A percentile compares a stretch with the other conserved stretches of the same genome.
Conservation (phyloP, 192 early-diverging fungal genomes). For the Piromyces finnis region DNA sequence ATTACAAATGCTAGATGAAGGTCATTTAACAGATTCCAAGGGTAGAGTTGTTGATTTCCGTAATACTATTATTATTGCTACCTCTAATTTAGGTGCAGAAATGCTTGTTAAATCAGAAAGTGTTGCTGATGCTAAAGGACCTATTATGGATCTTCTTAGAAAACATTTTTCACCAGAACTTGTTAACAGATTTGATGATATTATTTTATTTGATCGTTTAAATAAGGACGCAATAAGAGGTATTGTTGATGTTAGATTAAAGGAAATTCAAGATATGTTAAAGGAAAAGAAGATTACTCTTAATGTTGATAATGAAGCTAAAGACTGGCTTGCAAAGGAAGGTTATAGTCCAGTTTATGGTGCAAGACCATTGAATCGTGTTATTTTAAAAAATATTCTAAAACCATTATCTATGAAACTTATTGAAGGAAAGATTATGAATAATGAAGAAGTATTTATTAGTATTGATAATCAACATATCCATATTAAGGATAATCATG, state of each 20-base stretch:
- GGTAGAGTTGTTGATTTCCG: conserved; percentile 60
- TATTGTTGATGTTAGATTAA: conserved; percentile 57
- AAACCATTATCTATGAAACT: background rate
- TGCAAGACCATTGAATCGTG: background rate
- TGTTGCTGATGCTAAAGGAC: background rate
- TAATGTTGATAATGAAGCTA: background rate
- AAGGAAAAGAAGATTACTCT: background rate
- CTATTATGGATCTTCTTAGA: conserved; percentile 47
- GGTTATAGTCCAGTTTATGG: background rate
- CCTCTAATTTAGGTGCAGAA: conserved; percentile 58
- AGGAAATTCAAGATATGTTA: conserved; percentile 28
- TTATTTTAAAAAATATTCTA: background rate
- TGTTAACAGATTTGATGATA: conserved; percentile 59
- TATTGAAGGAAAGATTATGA: background rate
- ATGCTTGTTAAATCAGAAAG: conserved; percentile 36
- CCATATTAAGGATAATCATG: background rate
- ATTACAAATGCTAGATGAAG: conserved; percentile 79
- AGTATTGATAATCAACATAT: background rate
- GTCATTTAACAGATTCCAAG: conserved; percentile 57
- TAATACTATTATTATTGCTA: conserved; percentile 70
- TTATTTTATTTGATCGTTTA: conserved; percentile 25
- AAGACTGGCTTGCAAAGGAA: background rate
- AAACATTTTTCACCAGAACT: conserved; percentile 65
- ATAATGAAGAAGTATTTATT: background rate
- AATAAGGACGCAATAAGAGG: conserved; percentile 41